Evolutionary conservation across 2,329 filamentous ascomycete species (phyloP), one percentile per base, ranked within the genome.

Genomic region (Cladosporium sp.): DNA sequence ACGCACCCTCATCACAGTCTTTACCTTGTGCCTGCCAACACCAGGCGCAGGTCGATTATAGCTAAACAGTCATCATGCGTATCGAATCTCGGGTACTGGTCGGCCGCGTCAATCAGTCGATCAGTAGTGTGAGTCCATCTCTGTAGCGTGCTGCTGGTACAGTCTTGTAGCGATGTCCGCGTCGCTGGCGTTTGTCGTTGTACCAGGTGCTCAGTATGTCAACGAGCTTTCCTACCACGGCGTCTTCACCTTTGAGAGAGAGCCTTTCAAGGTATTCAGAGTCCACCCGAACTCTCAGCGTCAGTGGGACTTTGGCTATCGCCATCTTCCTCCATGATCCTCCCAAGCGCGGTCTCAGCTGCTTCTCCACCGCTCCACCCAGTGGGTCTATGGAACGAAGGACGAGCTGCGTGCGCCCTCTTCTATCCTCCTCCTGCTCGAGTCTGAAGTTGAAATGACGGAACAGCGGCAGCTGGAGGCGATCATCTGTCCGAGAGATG

Each of bases 241-340:
- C 18, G 32, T 34, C 52, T 12, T 55, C 52, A 3, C n/a, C 18
- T 11, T 30, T 21, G 18, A 55, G 12, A n/a, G 28, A 54, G 14
- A 32, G 24, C 8, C 12, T 21, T 47, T 47, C 41, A n/a, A 47
- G 10, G n/a, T 47, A 47, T 4, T 47, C 4, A 21, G 7, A 11
- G 8, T 47, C 41, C 41, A 47, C 41, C 8, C 12, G 52, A 21
- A n/a, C 28, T 34, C 28, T n/a, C 30, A 55, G 52, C 15, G 28
- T 32, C 28, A 30, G 28, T n/a, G 12, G 52, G n/a, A 61, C n/a
- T 26, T 34, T 52, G 32, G 38, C 26, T 7, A 60, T 60, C 4
- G 47, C 41, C 59, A 60, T 12, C 12, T 44, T 32, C 41, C 44
- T 24, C 59, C 59, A 61, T 8, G 59, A 61, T 3, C 59, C 59